Base-by-base conservation (phyloP, 352 stramenopile species). In the Pythium dissimile region DNA sequence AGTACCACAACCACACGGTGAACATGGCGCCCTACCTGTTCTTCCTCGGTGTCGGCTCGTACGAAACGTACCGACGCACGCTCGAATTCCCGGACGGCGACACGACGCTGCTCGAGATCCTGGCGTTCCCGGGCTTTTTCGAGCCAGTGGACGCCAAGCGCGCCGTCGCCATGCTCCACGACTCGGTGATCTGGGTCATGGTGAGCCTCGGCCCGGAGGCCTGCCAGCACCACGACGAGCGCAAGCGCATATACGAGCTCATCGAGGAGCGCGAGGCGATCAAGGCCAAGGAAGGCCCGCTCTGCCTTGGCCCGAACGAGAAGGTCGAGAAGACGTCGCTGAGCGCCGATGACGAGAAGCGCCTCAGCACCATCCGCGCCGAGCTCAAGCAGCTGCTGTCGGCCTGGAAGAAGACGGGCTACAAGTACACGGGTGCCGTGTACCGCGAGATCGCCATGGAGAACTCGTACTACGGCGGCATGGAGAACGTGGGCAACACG, bases 11-110 rank as follows among this genome's bases (percentile, higher is more conserved):
- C 64, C 80, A 90, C 68, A 88, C 71, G 63, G 77, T 89, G n/a
- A 89, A 88, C 68, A 91, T 91, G 80, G 80, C 80, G 26, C 80
- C 80, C 54, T 91, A 91, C 59, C 56, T 91, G 43, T 91, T 91
- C 49, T 91, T 91, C 70, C 54, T 91, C 3, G 78, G 80, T 24
- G 78, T 88, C n/a, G 80, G 80, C 47, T 76, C 77, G 49, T 91
- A 89, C 69, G 78, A 87, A 62, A 89, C 79, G 38, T 91, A 80
- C 62, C 74, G 78, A 38, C 73, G 77, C 34, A 86, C 73, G 18
- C 68, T 90, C 15, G 80, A 90, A 64, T 90, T 88, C 54, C 80
- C 80, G 11, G 80, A 90, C 54, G 78, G 80, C 41, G 80, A 88
- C 55, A 86, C 76, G 32, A 88, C 73, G 45, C 49, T 88, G 43